Base-by-base conservation (phyloP, 768 basidiomycete species). In the Tricholoma sp. region DNA sequence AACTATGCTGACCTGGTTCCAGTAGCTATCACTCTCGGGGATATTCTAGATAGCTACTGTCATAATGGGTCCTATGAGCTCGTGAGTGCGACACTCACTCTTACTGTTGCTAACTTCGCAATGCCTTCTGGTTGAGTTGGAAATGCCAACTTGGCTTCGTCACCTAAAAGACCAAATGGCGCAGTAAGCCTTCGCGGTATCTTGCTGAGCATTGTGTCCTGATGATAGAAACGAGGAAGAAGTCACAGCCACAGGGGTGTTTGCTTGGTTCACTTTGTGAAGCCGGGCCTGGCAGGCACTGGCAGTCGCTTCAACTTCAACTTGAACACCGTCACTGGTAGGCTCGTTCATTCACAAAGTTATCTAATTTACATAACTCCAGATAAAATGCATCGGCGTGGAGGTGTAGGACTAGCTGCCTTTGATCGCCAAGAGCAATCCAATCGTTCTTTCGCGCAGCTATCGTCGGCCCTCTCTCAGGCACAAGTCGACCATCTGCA, bases 71-170 rank as follows among this genome's bases (percentile, higher is more conserved):
- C 32, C 57, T 49, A 45, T 47, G 50, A 34, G 39, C 10, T 45
- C 52, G 37, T 45, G 36, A 36, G 18, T 17, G 37, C 37, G 18
- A 10, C 42, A 74, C 91, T 61, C 70, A 94, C 93, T 62, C 92
- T 82, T 32, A 79, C 80, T 12, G 84, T 78, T 49, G 84, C 80
- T 42, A 97, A 70, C 67, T 91, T 89, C 50, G 84, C 77, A 51
- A 97, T 85, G 15, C 94, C 94, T 42, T 80, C 79, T 0, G 90
- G 83, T 57, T 89, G 89, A 61, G 85, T 90, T 39, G 91, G 85
- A 69, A 97, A 97, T 10, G 86, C 85, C 15, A 97, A 83, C 70
- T 95, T 95, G 48, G 91, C 86, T 66, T 94, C 90, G 66, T 96
- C 93, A 5, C 86, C 86, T 33, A 93, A 70, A 17, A 92, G 68